phyloP scores from a whole-genome alignment of 2,329 filamentous ascomycete genomes.

The Neofusicoccum kwambonambiense region DNA sequence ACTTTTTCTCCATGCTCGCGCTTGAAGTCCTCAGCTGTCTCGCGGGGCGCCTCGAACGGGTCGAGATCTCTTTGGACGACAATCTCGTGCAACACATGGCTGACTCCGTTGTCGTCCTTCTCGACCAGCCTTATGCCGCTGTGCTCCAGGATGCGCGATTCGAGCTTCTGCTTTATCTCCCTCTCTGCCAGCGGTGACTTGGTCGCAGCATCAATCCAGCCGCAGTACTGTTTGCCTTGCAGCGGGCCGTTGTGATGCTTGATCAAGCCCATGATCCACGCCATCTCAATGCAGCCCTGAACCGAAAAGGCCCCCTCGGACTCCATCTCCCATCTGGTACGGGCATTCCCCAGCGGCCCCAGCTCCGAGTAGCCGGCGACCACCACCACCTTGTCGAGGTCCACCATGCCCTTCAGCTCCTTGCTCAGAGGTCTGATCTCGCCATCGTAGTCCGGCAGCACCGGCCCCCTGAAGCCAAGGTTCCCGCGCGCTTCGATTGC shows the following conservation, averaged over 20 bases:
- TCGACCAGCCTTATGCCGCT: slow-evolving; percentile 37
- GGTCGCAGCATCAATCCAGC: slow-evolving; percentile 34
- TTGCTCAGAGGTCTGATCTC: slow-evolving; percentile 24
- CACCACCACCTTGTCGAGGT: slow-evolving; percentile 39
- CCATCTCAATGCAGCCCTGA: slow-evolving; percentile 87
- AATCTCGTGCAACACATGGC: slow-evolving; percentile 37
- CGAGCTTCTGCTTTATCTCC: slow-evolving; percentile 33
- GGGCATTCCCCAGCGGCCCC: slow-evolving; percentile 79
- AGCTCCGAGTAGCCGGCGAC: slow-evolving; percentile 42
- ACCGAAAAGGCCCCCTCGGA: slow-evolving; percentile 80
- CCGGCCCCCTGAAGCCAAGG: slow-evolving; percentile 26
- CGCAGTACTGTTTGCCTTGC: not conserved
- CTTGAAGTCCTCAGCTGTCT: slow-evolving; percentile 32
- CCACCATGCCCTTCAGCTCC: slow-evolving; percentile 38
- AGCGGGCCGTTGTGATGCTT: slow-evolving; percentile 77
- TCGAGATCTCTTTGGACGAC: slow-evolving; percentile 33
- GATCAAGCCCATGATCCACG: slow-evolving; percentile 91
- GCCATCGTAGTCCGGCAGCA: slow-evolving; percentile 26
- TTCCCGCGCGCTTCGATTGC: slow-evolving; percentile 1
- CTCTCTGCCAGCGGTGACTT: slow-evolving; percentile 28
- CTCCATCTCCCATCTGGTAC: slow-evolving; percentile 91
- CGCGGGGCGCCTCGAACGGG: slow-evolving; percentile 33
- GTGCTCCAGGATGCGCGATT: slow-evolving; percentile 32
- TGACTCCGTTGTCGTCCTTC: not conserved
- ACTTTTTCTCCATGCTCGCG: slow-evolving; percentile 35